These are phyloP conservation scores for Aspergillus hortae DNA, from an alignment of 2,329 filamentous ascomycete genomes.

Conservation along the genomic window DNA sequence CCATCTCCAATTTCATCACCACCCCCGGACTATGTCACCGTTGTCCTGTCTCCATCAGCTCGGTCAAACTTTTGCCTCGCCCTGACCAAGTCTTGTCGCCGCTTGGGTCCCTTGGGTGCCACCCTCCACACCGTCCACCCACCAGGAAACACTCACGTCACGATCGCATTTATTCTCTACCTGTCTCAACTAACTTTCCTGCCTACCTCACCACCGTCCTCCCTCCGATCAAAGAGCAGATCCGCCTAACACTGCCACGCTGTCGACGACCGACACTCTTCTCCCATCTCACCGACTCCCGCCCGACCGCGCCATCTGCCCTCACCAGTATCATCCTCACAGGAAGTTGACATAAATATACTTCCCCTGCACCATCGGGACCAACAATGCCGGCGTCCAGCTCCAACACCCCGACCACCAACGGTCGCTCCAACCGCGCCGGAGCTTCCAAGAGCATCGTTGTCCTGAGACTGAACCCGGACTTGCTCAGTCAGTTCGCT, in stretches of 20 bases:
- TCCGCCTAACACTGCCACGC: not conserved
- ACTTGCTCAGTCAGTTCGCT: conserved; percentile 34
- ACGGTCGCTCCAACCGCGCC: conserved; percentile 35
- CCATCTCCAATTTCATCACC: conserved; percentile 18
- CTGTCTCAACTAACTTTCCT: conserved; percentile 3
- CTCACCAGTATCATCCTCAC: conserved; percentile 1
- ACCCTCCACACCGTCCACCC: conserved; percentile 8
- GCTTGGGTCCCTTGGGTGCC: conserved; percentile 16
- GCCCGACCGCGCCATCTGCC: not conserved
- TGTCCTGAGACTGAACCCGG: conserved; percentile 38
- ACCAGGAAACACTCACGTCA: conserved; percentile 19
- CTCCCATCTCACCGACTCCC: conserved; percentile 2
- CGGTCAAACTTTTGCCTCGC: conserved; percentile 28
- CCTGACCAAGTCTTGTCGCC: conserved; percentile 28
- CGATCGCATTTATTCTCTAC: conserved; percentile 10
- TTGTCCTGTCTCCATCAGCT: conserved; percentile 21
- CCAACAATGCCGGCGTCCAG: conserved; percentile 22
- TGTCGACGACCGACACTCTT: too few species aligned
- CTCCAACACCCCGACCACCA: conserved; percentile 26
- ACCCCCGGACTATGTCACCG: conserved; percentile 29
- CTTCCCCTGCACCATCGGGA: not conserved
- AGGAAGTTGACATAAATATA: not conserved
- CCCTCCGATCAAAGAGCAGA: not conserved
- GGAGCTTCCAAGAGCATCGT: conserved; percentile 30
- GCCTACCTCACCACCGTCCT: not conserved